A percentile compares a stretch with the other conserved stretches of the same genome.
phyloP scores from a whole-genome alignment of 2,329 filamentous ascomycete species.

The Tolypocladium cylindrosporum region DNA sequence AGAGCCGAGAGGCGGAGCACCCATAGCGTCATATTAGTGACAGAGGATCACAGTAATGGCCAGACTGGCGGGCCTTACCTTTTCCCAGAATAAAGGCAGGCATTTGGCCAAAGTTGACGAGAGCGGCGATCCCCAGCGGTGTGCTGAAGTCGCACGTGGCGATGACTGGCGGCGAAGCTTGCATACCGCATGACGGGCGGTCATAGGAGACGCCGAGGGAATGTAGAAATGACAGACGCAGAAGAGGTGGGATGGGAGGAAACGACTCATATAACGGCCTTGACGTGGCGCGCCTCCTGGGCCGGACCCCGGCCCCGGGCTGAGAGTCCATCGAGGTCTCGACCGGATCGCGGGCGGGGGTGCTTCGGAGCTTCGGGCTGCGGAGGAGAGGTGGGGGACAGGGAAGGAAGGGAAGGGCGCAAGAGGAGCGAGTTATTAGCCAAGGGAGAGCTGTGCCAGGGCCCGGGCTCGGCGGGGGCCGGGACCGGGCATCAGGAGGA shows the following conservation, averaged over 20 bases:
- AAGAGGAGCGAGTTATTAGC: not conserved
- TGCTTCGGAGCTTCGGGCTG: slow-evolving; percentile 5
- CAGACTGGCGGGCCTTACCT: not conserved
- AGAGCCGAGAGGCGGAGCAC: not conserved
- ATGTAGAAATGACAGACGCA: not conserved
- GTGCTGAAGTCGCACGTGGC: not conserved
- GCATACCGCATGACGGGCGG: not conserved
- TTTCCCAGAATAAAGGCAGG: not conserved
- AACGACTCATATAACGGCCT: not conserved
- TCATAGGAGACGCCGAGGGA: not conserved
- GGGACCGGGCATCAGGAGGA: not conserved
- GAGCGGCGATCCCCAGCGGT: not conserved
- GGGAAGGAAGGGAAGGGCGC: not conserved
- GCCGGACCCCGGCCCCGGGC: slow-evolving; percentile 8
- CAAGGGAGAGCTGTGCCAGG: not conserved
- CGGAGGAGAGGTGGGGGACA: not conserved
- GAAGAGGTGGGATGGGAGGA: not conserved
- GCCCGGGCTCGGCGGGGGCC: not conserved
- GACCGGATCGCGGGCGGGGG: slow-evolving; percentile 11
- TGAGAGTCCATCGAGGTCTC: slow-evolving; percentile 17
- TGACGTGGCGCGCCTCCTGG: slow-evolving; percentile 1
- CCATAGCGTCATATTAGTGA: not conserved
- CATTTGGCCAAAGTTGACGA: not conserved
- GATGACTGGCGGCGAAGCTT: not conserved
- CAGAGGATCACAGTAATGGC: not conserved